Base-by-base conservation (phyloP, 1,139 yeast genomes). In the Protomyces arabidopsidicola region DNA sequence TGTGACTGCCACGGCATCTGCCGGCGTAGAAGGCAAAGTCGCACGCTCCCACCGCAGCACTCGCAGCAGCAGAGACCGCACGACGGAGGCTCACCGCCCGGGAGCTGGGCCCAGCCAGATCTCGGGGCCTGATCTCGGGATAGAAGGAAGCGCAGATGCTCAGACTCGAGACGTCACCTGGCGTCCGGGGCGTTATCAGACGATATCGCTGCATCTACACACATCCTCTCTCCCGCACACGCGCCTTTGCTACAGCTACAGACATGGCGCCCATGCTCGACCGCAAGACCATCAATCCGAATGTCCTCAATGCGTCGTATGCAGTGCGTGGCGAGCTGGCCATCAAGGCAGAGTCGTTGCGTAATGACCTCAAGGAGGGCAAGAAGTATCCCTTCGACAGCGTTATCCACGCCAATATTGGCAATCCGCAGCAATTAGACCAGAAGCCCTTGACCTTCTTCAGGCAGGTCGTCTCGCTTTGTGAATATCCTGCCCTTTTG, bases 251-350 rank as follows among this genome's bases (percentile, higher is more conserved):
- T 27, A 27, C 31, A 14, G 48, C 48, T 10, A 42, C 48, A 14
- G 16, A 22, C 18, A 24, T 22, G 56, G 50, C 52, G 48, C 60
- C 55, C 20, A 34, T 52, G 45, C 70, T 81, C 34, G 65, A 71
- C 0, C 71, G 80, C 20, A 72, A 75, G 14, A 90, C 88, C 68
- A 78, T 90, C 69, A 91, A 91, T 74, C 84, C 82, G 65, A 79
- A 82, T 67, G 90, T 95, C 12, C 79, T 90, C 63, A 84, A 84
- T 65, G 97, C 98, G 27, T 86, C 91, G 72, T 93, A 93, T 72
- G 98, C 98, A 1, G 98, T 93, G 34, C 82, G 98, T 72, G 99
- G 98, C 34, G 81, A 84, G 52, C 87, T 95, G 65, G 97, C 98
- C n/a, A 83, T 86, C 68, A 83, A 90, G 70, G 98, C 98, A 22